A percentile compares a stretch with the other conserved stretches of the same genome.
Evolutionary conservation across 2,329 filamentous ascomycete species (phyloP).

Genomic region (Chalaropsis ovoidea): DNA sequence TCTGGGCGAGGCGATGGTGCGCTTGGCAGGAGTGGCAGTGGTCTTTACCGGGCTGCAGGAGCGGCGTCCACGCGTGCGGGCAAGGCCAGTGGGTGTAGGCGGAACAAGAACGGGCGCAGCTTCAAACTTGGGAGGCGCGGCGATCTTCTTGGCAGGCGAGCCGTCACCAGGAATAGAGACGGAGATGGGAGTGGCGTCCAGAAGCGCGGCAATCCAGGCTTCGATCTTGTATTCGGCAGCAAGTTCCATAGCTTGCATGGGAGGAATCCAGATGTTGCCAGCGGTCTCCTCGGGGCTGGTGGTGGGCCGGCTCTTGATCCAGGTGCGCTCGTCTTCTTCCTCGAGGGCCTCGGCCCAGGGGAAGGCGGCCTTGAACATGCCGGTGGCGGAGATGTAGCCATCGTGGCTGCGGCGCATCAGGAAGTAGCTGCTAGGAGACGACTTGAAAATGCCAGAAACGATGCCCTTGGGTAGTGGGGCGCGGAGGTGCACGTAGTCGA

Average conservation of each 20-base stretch:
- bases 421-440: constrained; percentile 86
- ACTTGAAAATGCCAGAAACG: constrained; percentile 84
- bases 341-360: constrained; percentile 64
- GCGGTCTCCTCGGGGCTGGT: constrained; percentile 88
- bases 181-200: constrained; percentile 74
- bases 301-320: constrained; percentile 70
- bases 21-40: constrained; percentile 47
- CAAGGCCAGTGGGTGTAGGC: constrained; percentile 39
- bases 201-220: constrained; percentile 81
- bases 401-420: constrained; percentile 85
- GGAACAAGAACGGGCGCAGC: constrained; percentile 39
- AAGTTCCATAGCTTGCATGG: constrained; percentile 66
- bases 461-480: constrained; percentile 88
- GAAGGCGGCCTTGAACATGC: constrained; percentile 88
- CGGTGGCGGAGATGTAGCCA: constrained; percentile 73
- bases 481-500: constrained; percentile 93
- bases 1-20: constrained; percentile 28
- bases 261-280: constrained; percentile 92
- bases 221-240: constrained; percentile 79
- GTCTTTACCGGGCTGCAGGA: constrained; percentile 47
- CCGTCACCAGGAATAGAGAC: constrained; percentile 45
- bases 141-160: constrained; percentile 64
- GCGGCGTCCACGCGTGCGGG: constrained; percentile 43
- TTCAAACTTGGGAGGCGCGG: constrained; percentile 71
- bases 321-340: constrained; percentile 66